phyloP scores from a whole-genome alignment of 192 early-diverging fungal genomes.

The Coemansia sp. region DNA sequence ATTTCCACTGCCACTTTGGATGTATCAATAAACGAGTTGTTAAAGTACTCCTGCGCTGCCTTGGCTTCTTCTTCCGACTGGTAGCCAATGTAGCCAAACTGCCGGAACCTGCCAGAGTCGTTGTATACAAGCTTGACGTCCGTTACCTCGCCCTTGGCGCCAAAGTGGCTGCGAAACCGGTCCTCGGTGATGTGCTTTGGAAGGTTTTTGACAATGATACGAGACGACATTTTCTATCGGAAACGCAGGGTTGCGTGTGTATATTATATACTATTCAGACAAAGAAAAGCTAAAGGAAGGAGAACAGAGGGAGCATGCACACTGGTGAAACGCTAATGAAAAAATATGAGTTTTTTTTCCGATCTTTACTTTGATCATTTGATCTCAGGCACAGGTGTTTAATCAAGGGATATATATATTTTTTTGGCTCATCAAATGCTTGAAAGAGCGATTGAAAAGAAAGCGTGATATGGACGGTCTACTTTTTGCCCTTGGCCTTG shows the following conservation, averaged over 20 bases:
- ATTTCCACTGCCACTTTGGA: constrained; percentile 83
- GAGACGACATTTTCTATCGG: constrained; percentile 43
- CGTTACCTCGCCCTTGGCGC: constrained; percentile 80
- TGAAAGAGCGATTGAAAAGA: neutral
- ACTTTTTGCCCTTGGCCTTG: neutral
- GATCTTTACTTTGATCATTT: neutral
- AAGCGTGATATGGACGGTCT: neutral
- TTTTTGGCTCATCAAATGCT: neutral
- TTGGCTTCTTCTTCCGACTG: constrained; percentile 83
- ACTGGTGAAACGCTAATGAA: neutral
- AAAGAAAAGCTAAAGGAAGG: no score
- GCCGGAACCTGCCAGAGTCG: constrained; percentile 61
- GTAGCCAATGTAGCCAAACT: constrained; percentile 79
- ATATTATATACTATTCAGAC: neutral
- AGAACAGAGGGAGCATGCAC: neutral
- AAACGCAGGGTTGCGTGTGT: neutral
- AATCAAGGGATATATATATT: neutral
- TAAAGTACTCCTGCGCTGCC: constrained; percentile 79
- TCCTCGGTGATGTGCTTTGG: constrained; percentile 86
- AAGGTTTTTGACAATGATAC: constrained; percentile 96
- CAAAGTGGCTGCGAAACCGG: constrained; percentile 86
- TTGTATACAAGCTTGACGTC: constrained; percentile 89
- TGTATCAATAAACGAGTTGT: constrained; percentile 91
- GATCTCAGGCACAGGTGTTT: neutral
- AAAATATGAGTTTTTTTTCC: constrained; percentile 3